Percentiles rank a stretch among this genome's conserved stretches.
Evolutionary conservation across 1,284 basidiomycete species (phyloP).

Genomic region (Rhodotorula sp.): DNA sequence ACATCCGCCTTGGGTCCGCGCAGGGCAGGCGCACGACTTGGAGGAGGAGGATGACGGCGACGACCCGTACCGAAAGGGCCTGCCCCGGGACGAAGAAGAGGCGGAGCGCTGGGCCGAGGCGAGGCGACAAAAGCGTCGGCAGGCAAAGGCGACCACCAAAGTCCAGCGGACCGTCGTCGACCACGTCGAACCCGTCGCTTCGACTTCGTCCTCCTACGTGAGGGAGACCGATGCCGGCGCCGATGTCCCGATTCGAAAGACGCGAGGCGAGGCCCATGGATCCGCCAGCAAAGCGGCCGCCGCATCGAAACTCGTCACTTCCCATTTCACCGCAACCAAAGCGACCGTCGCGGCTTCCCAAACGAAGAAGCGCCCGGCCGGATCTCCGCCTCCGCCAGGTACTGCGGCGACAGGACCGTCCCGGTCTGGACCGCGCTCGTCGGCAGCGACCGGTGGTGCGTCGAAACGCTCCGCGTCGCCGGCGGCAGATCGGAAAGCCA

Average conservation of each 20-base stretch:
- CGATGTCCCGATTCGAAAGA: neutral
- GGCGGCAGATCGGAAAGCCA: neutral
- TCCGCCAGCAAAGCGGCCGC: neutral
- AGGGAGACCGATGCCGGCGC: no score
- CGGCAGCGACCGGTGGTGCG: neutral
- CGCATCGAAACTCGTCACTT: neutral
- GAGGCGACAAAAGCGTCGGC: neutral
- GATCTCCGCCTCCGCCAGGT: neutral
- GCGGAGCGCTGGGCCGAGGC: neutral
- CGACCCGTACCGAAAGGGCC: neutral
- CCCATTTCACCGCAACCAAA: constrained; percentile 1
- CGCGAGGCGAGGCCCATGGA: no score
- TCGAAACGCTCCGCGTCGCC: constrained; percentile 1
- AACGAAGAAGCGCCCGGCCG: constrained; percentile 1
- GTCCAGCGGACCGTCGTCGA: neutral
- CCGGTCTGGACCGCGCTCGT: neutral
- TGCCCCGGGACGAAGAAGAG: constrained; percentile 5
- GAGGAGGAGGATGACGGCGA: neutral
- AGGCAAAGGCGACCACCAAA: neutral
- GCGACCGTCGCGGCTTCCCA: neutral
- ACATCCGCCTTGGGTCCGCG: neutral
- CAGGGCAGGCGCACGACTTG: neutral
- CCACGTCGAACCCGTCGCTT: no score
- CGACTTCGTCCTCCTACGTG: no score
- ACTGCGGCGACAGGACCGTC: neutral